A percentile compares a stretch with the other conserved stretches of the same genome.
These are phyloP conservation scores for Cicer cuneatum DNA, from an alignment of 306 rosid genomes.

Conservation along the genomic window DNA sequence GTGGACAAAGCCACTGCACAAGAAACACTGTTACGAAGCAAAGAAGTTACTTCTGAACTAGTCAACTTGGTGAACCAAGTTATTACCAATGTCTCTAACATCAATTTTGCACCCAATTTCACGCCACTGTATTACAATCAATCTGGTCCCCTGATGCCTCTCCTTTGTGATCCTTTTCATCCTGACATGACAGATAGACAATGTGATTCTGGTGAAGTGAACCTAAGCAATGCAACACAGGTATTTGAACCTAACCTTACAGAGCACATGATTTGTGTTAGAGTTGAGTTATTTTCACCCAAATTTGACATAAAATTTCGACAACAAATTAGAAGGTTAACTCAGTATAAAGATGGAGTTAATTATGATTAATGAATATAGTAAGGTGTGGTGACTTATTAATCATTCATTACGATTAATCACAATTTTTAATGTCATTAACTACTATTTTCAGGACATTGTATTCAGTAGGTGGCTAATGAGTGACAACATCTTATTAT, in stretches of 20 bases:
- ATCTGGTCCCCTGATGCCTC: constrained; percentile 76
- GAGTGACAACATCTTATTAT: too few relatives aligned
- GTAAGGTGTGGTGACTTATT: too few relatives aligned
- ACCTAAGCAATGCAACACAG: constrained; percentile 60
- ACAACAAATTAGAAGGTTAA: too few relatives aligned
- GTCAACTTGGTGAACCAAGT: constrained; percentile 65
- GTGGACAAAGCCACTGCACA: constrained; percentile 78
- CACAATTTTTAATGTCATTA: too few relatives aligned
- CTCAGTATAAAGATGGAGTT: too few relatives aligned
- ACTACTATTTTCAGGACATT: too few relatives aligned
- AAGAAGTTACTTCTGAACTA: constrained; percentile 69
- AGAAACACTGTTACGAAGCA: constrained; percentile 63
- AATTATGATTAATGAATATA: too few relatives aligned
- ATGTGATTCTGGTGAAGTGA: constrained; percentile 64
- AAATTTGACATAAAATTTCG: too few relatives aligned
- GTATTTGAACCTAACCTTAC: constrained; percentile 45
- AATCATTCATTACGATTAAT: too few relatives aligned
- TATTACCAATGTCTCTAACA: constrained; percentile 62
- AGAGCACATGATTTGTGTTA: not conserved
- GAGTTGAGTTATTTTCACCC: too few relatives aligned
- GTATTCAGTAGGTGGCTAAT: too few relatives aligned
- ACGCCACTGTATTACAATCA: constrained; percentile 72
- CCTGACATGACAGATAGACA: constrained; percentile 57
- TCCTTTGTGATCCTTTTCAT: constrained; percentile 76
- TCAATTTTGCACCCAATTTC: constrained; percentile 54